A percentile compares a stretch with the other conserved stretches of the same genome.
Conservation (phyloP, 164 flowering plant genomes). For the Nelumbo lutea region DNA sequence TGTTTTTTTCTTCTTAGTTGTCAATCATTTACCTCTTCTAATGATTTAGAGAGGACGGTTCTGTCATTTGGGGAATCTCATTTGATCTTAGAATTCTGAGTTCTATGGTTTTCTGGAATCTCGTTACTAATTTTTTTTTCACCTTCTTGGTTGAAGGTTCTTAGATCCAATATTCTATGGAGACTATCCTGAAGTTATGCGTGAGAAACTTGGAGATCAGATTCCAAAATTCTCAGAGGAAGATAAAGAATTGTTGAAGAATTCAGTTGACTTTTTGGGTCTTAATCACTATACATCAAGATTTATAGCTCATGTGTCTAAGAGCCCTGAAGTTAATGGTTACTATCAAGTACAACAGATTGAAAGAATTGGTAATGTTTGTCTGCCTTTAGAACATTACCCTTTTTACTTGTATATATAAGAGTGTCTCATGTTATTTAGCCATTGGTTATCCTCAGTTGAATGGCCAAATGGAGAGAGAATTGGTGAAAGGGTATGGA, state of each 20-base stretch:
- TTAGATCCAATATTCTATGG: slow-evolving; percentile 76
- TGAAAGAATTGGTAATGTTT: slow-evolving; percentile 54
- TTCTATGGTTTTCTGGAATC: background rate
- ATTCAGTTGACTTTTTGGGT: slow-evolving; percentile 72
- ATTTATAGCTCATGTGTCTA: slow-evolving; percentile 45
- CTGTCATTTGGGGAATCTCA: background rate
- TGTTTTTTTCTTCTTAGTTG: background rate
- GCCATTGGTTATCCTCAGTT: slow-evolving; percentile 31
- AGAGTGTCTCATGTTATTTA: slow-evolving; percentile 6
- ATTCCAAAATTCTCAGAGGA: slow-evolving; percentile 74
- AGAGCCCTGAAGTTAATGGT: slow-evolving; percentile 30
- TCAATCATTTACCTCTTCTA: background rate
- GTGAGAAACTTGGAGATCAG: slow-evolving; percentile 56
- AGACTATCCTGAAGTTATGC: slow-evolving; percentile 80
- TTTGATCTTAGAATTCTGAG: background rate
- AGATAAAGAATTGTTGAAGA: slow-evolving; percentile 51
- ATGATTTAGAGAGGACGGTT: background rate
- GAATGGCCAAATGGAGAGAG: slow-evolving; percentile 58
- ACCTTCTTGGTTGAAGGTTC: slow-evolving; percentile 39
- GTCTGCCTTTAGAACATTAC: background rate
- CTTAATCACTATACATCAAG: slow-evolving; percentile 87
- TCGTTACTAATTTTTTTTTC: background rate
- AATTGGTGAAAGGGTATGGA: slow-evolving; percentile 72
- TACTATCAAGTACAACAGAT: slow-evolving; percentile 56
- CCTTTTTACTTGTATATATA: background rate